These are phyloP conservation scores for Phytomonas sp. DNA, from an alignment of 208 protist species.

Conservation along the genomic window DNA sequence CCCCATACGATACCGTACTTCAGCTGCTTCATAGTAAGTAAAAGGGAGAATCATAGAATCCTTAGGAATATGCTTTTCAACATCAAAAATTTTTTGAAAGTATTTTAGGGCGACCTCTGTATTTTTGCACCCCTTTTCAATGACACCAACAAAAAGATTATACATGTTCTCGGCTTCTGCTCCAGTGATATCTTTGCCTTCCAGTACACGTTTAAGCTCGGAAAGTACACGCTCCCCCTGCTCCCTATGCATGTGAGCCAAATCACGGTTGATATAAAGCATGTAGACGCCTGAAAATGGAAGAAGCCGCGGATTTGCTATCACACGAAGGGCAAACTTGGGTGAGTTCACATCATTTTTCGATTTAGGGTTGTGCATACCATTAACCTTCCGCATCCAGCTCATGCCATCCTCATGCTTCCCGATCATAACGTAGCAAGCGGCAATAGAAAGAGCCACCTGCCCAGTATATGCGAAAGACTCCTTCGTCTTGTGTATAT, in stretches of 20 bases:
- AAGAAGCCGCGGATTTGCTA: slow-evolving; percentile 64
- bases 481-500: slow-evolving; percentile 62
- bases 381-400: slow-evolving; percentile 76
- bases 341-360: slow-evolving; percentile 88
- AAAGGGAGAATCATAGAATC: slow-evolving; percentile 88
- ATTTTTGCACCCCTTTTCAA: slow-evolving; percentile 78
- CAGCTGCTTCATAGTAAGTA: slow-evolving; percentile 78
- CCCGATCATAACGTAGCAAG: slow-evolving; percentile 77
- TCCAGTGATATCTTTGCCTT: slow-evolving; percentile 51
- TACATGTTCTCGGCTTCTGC: slow-evolving; percentile 77
- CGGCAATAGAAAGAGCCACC: slow-evolving; percentile 71
- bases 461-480: slow-evolving; percentile 87
- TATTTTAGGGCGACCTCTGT: slow-evolving; percentile 40
- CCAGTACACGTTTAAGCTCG: slow-evolving; percentile 54
- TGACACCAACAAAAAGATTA: slow-evolving; percentile 81
- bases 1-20: slow-evolving; percentile 79
- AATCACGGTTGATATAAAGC: slow-evolving; percentile 89
- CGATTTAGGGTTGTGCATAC: slow-evolving; percentile 84
- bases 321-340: slow-evolving; percentile 68
- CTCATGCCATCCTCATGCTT: slow-evolving; percentile 49
- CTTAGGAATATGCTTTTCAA: slow-evolving; percentile 65
- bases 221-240: slow-evolving; percentile 56
- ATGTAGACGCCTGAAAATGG: slow-evolving; percentile 78
- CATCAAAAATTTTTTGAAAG: slow-evolving; percentile 71
- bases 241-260: slow-evolving; percentile 84